Evolutionary conservation across 2,329 filamentous ascomycete genomes (phyloP), one percentile per base, ranked within the genome.

Genomic region (Pezicula radicicola): DNA sequence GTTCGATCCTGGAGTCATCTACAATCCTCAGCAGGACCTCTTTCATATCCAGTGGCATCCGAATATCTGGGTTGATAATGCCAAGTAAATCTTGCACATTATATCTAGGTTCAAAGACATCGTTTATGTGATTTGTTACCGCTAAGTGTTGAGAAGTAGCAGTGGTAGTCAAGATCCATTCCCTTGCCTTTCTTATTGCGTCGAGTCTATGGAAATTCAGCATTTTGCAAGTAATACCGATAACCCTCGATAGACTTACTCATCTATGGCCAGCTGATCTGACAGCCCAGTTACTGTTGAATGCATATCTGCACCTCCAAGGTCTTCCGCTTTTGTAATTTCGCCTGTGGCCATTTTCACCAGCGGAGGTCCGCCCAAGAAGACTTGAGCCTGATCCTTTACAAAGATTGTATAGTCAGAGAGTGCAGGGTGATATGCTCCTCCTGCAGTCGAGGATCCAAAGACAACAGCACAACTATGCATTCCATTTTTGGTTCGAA

Each of bases 321-420:
- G 62, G 40, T 63, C 65, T 50, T 75, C 74, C 0, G 73, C 70
- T 1, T 61, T 69, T 18, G 72, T 67, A 0, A 70, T 55, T 47
- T 76, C 73, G 2, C 73, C 72, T 0, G 72, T 76, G 0, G 73
- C 73, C 73, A 75, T 75, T 52, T 75, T 73, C 1, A 75, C 72
- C 7, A 75, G 62, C 0, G 73, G 73, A 0, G 73, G 73, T 0
- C 73, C 72, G 7, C 67, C 73, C 1, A 75, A 63, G 46, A 75
- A 76, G 0, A 70, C 72, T 50, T 75, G 73, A 0, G 71, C 73
- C 52, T 76, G 71, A 15, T 68, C 64, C 40, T 72, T 61, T 0
- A 73, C 70, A 44, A 72, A 72, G 37, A 73, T 71, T 7, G 71
- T 73, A 49, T 75, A 73, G 51, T 74, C 66, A 2, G 72, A 72